Percentiles rank a stretch among this genome's conserved stretches.
These are phyloP conservation scores for Canavalia ensiformis DNA, from an alignment of 306 rosid genomes.

Conservation along the genomic window DNA sequence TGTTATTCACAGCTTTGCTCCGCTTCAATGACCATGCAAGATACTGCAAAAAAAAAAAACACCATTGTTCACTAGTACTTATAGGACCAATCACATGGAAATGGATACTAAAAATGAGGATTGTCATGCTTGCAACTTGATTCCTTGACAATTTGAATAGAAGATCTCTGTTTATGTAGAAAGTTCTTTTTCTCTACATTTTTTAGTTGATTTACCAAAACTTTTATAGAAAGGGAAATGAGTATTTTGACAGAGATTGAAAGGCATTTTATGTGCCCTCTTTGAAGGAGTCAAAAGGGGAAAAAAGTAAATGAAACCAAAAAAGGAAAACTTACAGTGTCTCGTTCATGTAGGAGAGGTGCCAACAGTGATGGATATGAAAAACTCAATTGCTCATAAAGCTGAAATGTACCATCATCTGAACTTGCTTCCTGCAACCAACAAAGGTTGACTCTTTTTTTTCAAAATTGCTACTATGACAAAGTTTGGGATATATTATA, in stretches of 20 bases:
- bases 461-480: background rate
- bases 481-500: constrained; percentile 31
- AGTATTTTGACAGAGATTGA: constrained; percentile 7
- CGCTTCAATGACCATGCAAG: constrained; percentile 93
- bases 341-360: constrained; percentile 92
- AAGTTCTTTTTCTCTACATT: background rate
- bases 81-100: background rate
- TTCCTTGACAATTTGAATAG: background rate
- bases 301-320: background rate
- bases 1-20: constrained; percentile 89
- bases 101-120: background rate
- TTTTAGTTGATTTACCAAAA: background rate
- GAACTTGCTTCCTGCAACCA: constrained; percentile 65
- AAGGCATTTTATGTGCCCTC: background rate
- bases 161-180: constrained; percentile 3
- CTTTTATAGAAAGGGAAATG: constrained; percentile 9
- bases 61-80: background rate
- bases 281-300: background rate
- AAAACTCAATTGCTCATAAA: constrained; percentile 80
- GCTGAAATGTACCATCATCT: constrained; percentile 68
- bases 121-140: background rate
- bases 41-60: constrained; percentile 60
- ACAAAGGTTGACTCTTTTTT: constrained; percentile 9
- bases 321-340: constrained; percentile 66
- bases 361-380: constrained; percentile 82